Percentiles rank a stretch among this genome's conserved stretches.
These are phyloP conservation scores for Paecilomyces variotii DNA, from an alignment of 2,329 filamentous ascomycete species.

Conservation along the genomic window DNA sequence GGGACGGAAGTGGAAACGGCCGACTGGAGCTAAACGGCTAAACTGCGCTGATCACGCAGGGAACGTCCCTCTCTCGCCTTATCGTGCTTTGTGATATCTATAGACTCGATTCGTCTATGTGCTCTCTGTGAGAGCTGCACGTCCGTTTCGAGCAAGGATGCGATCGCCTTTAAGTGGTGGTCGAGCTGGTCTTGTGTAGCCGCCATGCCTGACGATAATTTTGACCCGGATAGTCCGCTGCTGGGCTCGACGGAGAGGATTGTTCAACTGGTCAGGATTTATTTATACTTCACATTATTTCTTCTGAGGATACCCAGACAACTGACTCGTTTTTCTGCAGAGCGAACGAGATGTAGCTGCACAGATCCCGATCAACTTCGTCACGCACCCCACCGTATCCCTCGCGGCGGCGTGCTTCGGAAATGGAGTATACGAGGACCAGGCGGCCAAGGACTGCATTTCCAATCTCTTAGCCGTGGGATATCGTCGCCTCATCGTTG, in stretches of 20 bases:
- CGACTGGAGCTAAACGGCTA: not conserved
- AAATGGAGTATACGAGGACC: slow-evolving; percentile 45
- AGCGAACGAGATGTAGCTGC: slow-evolving; percentile 55
- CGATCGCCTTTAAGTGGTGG: not conserved
- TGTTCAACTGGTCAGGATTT: slow-evolving; percentile 28
- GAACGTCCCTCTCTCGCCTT: not conserved
- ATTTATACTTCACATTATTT: not conserved
- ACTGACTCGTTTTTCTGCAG: slow-evolving; percentile 24
- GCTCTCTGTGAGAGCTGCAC: not conserved
- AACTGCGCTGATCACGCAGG: not conserved
- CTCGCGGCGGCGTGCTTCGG: slow-evolving; percentile 53
- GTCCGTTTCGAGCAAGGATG: not conserved
- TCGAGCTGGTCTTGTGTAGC: slow-evolving; percentile 1
- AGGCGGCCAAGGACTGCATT: slow-evolving; percentile 47
- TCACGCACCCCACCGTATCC: slow-evolving; percentile 50
- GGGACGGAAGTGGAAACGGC: slow-evolving; percentile 1
- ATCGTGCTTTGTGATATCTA: not conserved
- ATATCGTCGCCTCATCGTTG: slow-evolving; percentile 50
- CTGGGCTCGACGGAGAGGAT: slow-evolving; percentile 31
- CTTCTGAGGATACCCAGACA: not conserved
- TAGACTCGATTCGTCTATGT: not conserved
- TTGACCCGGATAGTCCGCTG: slow-evolving; percentile 29
- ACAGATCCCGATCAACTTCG: slow-evolving; percentile 55
- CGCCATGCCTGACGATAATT: slow-evolving; percentile 34
- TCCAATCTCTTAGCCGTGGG: slow-evolving; percentile 56